phyloP scores from a whole-genome alignment of 192 early-diverging fungal species.

The Allomyces arbusculus region DNA sequence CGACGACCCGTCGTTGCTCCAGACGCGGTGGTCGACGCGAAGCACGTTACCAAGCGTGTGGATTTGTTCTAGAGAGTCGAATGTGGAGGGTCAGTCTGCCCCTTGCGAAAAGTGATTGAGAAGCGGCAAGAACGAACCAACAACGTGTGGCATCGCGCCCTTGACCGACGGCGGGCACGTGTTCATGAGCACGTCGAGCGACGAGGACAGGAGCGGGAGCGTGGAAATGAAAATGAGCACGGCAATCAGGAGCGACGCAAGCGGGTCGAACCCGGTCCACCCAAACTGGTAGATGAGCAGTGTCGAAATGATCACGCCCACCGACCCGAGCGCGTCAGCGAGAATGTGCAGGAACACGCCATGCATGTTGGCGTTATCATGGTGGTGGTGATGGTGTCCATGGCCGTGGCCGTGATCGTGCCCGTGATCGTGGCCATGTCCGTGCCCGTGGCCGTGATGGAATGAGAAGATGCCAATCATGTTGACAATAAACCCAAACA shows the following conservation, averaged over 20 bases:
- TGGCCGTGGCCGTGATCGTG: constrained; percentile 22
- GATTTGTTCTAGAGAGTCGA: neutral
- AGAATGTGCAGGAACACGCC: constrained; percentile 88
- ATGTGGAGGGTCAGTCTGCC: too few species aligned
- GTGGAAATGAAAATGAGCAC: constrained; percentile 65
- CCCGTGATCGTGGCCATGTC: constrained; percentile 23
- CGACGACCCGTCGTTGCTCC: neutral
- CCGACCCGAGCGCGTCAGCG: constrained; percentile 84
- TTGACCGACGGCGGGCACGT: constrained; percentile 9
- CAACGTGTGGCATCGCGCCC: neutral
- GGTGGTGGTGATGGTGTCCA: constrained; percentile 13
- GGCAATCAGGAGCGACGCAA: constrained; percentile 82
- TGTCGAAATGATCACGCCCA: constrained; percentile 88
- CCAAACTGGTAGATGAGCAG: constrained; percentile 70
- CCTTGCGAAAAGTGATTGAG: too few species aligned
- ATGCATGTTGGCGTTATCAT: constrained; percentile 66
- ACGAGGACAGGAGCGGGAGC: constrained; percentile 60
- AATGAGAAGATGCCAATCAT: constrained; percentile 84
- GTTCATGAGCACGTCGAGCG: constrained; percentile 33
- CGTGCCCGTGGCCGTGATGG: constrained; percentile 59
- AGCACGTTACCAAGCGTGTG: neutral
- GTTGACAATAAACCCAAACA: constrained; percentile 80
- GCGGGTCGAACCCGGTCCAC: constrained; percentile 88
- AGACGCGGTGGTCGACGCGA: neutral
- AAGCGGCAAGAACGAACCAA: neutral